These are phyloP conservation scores for Nosema granulosis DNA, from an alignment of 371 early-diverging fungal genomes.

Conservation along the genomic window DNA sequence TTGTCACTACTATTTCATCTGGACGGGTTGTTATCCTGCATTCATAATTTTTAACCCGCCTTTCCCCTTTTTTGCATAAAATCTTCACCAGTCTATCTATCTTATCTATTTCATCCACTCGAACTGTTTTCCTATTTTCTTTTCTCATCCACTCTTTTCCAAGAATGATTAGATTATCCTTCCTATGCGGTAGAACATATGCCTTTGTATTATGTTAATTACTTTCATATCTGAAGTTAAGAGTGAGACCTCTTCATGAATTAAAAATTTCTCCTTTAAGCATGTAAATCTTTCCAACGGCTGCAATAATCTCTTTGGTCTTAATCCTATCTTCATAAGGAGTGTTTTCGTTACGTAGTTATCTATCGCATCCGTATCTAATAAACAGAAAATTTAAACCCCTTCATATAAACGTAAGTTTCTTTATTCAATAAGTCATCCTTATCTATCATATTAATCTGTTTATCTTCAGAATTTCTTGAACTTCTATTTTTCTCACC, in stretches of 20 bases:
- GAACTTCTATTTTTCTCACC: neutral
- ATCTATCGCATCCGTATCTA: neutral
- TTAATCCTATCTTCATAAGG: neutral
- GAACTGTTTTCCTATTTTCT: neutral
- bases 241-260: neutral
- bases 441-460: neutral
- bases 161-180: neutral
- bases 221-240: neutral
- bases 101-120: neutral
- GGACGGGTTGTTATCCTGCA: neutral
- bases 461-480: neutral
- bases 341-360: neutral
- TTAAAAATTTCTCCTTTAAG: neutral
- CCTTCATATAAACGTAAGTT: neutral
- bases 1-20: neutral
- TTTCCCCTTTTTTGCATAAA: neutral
- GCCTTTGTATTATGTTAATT: neutral
- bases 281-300: neutral
- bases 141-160: neutral
- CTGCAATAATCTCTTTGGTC: neutral
- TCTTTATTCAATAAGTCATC: slow-evolving; percentile 1
- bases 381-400: neutral
- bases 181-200: slow-evolving; percentile 6
- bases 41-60: neutral
- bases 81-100: neutral